Evolutionary conservation across 169 alveolate genomes (phyloP), one percentile per base, ranked within the genome.

Genomic region (Plasmodium reichenowi): DNA sequence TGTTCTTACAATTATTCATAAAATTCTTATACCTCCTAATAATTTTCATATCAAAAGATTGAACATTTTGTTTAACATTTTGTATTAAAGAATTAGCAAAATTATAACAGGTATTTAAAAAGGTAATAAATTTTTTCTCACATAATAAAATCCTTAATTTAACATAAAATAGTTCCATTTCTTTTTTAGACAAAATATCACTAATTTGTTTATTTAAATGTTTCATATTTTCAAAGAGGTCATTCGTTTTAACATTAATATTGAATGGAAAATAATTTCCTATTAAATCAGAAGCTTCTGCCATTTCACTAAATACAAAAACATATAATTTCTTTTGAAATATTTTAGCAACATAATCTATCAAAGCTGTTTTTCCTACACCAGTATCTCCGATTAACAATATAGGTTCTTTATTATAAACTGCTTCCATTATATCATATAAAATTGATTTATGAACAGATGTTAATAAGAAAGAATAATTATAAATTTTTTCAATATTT

Each of bases 311-410:
- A 75, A 97, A 96, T 86, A 98, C 98, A 89, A 96, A 97, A 6
- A 98, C 99, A 91, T 96, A 93, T 22, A 98, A 94, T 74, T 95
- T 95, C 59, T 78, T 95, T 71, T 93, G 97, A 88, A 96, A 92
- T 47, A 96, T 74, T 63, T 95, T 94, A 12, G 99, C 97, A 43
- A 97, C 78, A 74, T 96, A 94, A 89, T 98, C 99, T 22, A 98
- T 97, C 24, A 97, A 94, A 26, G 99, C 96, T 2, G 99, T 98
- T 91, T 98, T 98, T 24, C 99, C 99, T 8, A 99, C 97, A 3
- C 99, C 99, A 0, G 99, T 98, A 88, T 99, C 99, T 10, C 99
- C 99, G 59, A 98, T 98, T 54, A 99, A 91, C 74, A 99, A 93
- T 54, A 98, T 97, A 15, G 99, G 98, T 91, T 98, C 99, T 60